Conservation (phyloP, 176 grass and related monocot species). For the Melocanna baccifera region DNA sequence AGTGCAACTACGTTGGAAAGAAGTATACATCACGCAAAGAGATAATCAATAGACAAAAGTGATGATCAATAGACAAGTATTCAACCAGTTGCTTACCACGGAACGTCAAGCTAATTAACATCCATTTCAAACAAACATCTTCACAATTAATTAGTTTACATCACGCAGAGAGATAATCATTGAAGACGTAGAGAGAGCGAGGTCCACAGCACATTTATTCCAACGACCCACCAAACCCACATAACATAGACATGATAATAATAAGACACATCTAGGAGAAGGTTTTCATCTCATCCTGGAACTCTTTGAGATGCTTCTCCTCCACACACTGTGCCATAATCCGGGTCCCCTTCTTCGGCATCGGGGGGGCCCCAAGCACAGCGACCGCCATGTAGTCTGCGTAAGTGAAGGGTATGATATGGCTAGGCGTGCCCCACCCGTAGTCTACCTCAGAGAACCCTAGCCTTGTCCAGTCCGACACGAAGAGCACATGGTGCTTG, state of each 20-base stretch:
- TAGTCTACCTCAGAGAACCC: constrained; percentile 69
- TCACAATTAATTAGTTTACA: background rate
- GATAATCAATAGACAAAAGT: too few relatives aligned
- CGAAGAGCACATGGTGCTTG: constrained; percentile 57
- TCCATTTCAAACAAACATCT: background rate
- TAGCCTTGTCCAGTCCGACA: constrained; percentile 68
- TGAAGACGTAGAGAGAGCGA: too few relatives aligned
- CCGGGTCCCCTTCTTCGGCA: constrained; percentile 45
- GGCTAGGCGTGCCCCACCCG: constrained; percentile 58
- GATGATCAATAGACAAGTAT: too few relatives aligned
- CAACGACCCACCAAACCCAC: background rate
- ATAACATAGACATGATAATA: background rate
- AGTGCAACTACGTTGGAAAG: too few relatives aligned
- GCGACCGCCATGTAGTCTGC: constrained; percentile 65
- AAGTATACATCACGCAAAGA: too few relatives aligned
- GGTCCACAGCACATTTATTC: constrained; percentile 2
- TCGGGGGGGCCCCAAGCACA: constrained; percentile 50
- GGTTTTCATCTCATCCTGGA: constrained; percentile 57
- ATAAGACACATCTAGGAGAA: constrained; percentile 6
- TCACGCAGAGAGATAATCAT: background rate
- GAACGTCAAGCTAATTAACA: background rate
- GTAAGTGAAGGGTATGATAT: constrained; percentile 60
- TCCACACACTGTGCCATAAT: constrained; percentile 73
- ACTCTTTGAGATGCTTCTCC: constrained; percentile 35
- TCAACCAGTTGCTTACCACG: too few relatives aligned